phyloP scores from a whole-genome alignment of 768 basidiomycete species.

The Termitomyces sp. region DNA sequence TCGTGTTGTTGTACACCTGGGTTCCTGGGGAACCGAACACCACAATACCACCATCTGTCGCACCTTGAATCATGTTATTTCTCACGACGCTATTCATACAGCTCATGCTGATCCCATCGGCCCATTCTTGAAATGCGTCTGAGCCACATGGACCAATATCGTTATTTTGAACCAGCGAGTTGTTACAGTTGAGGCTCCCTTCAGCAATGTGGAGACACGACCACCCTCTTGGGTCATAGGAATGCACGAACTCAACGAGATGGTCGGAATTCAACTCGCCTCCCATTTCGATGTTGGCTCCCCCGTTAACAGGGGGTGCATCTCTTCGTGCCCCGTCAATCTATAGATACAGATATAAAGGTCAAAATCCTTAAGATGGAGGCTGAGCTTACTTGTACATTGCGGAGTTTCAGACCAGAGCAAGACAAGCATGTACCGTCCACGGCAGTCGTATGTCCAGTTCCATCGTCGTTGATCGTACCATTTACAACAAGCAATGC shows the following conservation, averaged over 20 bases:
- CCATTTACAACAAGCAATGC: slow-evolving; percentile 73
- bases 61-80: slow-evolving; percentile 67
- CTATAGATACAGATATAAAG: slow-evolving; percentile 33
- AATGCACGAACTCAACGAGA: slow-evolving; percentile 73
- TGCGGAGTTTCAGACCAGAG: slow-evolving; percentile 58
- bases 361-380: background rate
- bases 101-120: slow-evolving; percentile 77
- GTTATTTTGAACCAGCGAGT: slow-evolving; percentile 71
- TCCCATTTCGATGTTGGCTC: slow-evolving; percentile 85
- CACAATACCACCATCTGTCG: slow-evolving; percentile 83
- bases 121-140: slow-evolving; percentile 70
- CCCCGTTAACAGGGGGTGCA: slow-evolving; percentile 52
- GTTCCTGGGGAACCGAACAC: slow-evolving; percentile 79
- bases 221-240: slow-evolving; percentile 80
- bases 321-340: slow-evolving; percentile 70
- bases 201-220: slow-evolving; percentile 78
- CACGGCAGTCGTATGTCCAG: slow-evolving; percentile 72
- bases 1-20: slow-evolving; percentile 72
- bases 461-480: slow-evolving; percentile 49
- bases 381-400: slow-evolving; percentile 57
- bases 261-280: slow-evolving; percentile 73
- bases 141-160: slow-evolving; percentile 79
- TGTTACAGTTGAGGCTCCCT: slow-evolving; percentile 64
- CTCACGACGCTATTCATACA: slow-evolving; percentile 61
- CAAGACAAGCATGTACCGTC: slow-evolving; percentile 64